phyloP scores from a whole-genome alignment of 345 rosid genomes.

The Populus simonii region DNA sequence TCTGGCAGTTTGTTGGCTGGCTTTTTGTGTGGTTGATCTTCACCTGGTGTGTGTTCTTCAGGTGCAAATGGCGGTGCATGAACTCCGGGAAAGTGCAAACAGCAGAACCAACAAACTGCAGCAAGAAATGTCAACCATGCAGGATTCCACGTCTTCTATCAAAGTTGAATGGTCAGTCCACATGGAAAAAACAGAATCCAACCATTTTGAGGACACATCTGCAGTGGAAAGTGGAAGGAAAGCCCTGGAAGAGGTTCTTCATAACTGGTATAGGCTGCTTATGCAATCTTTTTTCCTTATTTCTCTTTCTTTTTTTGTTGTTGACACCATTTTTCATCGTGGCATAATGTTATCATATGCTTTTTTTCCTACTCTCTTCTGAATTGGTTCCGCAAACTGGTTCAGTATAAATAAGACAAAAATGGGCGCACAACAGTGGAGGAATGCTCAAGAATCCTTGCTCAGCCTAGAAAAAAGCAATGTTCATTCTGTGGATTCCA shows the following conservation, averaged over 20 bases:
- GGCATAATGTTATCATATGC: not conserved
- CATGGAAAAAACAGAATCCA: slow-evolving; percentile 78
- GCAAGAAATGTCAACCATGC: slow-evolving; percentile 91
- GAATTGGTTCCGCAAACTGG: slow-evolving; percentile 18
- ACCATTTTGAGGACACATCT: slow-evolving; percentile 60
- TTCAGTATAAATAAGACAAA: slow-evolving; percentile 73
- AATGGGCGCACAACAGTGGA: slow-evolving; percentile 84
- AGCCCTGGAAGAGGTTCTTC: slow-evolving; percentile 72
- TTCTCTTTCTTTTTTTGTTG: not conserved
- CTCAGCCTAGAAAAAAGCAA: slow-evolving; percentile 69
- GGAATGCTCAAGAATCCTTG: slow-evolving; percentile 80
- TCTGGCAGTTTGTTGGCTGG: not conserved
- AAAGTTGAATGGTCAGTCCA: slow-evolving; percentile 75
- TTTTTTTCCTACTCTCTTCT: not conserved
- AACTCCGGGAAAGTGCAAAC: slow-evolving; percentile 72
- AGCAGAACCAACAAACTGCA: slow-evolving; percentile 69
- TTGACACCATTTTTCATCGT: slow-evolving; percentile 1
- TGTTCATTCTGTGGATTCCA: slow-evolving; percentile 81
- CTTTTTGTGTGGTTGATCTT: not conserved
- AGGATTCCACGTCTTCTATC: slow-evolving; percentile 68
- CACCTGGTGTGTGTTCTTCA: slow-evolving; percentile 16
- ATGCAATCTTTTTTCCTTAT: not conserved
- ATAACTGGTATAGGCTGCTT: slow-evolving; percentile 56
- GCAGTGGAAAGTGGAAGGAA: slow-evolving; percentile 76
- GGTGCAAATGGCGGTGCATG: slow-evolving; percentile 91